Conservation (phyloP, 2,329 filamentous ascomycete species). For the Aspergillus niger region DNA sequence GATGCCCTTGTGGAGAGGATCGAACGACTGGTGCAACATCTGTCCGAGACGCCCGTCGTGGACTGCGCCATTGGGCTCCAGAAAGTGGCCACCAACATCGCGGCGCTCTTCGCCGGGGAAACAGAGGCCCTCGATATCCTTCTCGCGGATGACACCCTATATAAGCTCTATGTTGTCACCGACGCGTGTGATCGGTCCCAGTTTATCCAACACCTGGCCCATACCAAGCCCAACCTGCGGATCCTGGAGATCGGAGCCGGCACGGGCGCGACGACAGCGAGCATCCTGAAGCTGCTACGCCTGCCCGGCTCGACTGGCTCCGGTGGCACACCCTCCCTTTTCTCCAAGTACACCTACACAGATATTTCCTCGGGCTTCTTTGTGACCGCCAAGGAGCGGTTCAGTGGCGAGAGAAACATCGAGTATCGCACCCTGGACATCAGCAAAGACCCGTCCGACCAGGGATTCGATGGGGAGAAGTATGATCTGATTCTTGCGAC, state of each 20-base stretch:
- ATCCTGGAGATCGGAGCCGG: slow-evolving; percentile 26
- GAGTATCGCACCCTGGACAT: slow-evolving; percentile 31
- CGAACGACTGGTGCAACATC: background rate
- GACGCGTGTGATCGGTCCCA: background rate
- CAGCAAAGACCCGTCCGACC: slow-evolving; percentile 23
- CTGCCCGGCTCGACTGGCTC: background rate
- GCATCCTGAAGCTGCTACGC: slow-evolving; percentile 6
- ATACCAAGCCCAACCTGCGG: slow-evolving; percentile 1
- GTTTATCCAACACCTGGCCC: background rate
- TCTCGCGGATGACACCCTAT: background rate
- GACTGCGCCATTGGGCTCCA: slow-evolving; percentile 2
- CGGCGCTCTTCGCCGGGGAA: background rate
- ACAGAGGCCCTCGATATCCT: background rate
- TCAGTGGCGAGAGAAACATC: slow-evolving; percentile 16
- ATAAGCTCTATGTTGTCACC: background rate
- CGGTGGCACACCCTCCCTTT: background rate
- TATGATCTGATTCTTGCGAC: slow-evolving; percentile 32
- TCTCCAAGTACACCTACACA: slow-evolving; percentile 23
- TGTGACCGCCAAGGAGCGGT: slow-evolving; percentile 21
- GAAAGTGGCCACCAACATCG: slow-evolving; percentile 1
- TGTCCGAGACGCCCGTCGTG: slow-evolving; percentile 4
- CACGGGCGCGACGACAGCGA: slow-evolving; percentile 18
- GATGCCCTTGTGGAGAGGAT: slow-evolving; percentile 8
- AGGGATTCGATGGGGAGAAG: slow-evolving; percentile 27
- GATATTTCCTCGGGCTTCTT: slow-evolving; percentile 30